phyloP scores from a whole-genome alignment of 1,139 yeast genomes.

The Hemisphaericaspora lyxosophila region DNA sequence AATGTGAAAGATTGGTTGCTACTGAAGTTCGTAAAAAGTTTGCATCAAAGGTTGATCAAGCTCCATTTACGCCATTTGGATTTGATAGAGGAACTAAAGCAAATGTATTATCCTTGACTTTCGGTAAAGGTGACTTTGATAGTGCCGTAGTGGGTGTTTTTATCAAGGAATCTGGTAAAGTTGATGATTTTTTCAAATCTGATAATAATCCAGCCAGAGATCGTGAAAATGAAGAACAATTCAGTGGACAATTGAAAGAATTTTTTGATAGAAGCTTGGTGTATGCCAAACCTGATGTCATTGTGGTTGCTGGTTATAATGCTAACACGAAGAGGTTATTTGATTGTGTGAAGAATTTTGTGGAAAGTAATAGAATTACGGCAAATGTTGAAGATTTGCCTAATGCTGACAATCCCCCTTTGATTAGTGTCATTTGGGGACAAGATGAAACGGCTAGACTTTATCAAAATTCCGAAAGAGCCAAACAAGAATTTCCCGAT shows the following conservation, averaged over 20 bases:
- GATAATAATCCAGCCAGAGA: slow-evolving; percentile 71
- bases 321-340: slow-evolving; percentile 66
- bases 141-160: slow-evolving; percentile 87
- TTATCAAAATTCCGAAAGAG: slow-evolving; percentile 78
- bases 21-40: slow-evolving; percentile 70
- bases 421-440: slow-evolving; percentile 70
- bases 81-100: slow-evolving; percentile 81
- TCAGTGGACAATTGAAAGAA: slow-evolving; percentile 51
- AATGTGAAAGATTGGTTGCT: slow-evolving; percentile 71
- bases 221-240: slow-evolving; percentile 49
- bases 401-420: slow-evolving; percentile 40
- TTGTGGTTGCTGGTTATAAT: slow-evolving; percentile 86
- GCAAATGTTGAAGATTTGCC: slow-evolving; percentile 52
- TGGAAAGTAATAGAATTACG: slow-evolving; percentile 54
- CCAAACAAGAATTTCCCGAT: slow-evolving; percentile 80
- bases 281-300: slow-evolving; percentile 69
- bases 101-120: slow-evolving; percentile 75
- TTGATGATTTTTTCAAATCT: slow-evolving; percentile 74
- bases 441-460: slow-evolving; percentile 93
- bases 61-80: slow-evolving; percentile 83
- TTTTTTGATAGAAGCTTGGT: slow-evolving; percentile 41
- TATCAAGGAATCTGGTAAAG: slow-evolving; percentile 77
- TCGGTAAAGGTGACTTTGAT: slow-evolving; percentile 81
- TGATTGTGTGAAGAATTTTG: slow-evolving; percentile 57
- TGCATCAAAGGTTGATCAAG: slow-evolving; percentile 77